phyloP scores from a whole-genome alignment of 768 basidiomycete species.

The Candolleomyces eurysporus region DNA sequence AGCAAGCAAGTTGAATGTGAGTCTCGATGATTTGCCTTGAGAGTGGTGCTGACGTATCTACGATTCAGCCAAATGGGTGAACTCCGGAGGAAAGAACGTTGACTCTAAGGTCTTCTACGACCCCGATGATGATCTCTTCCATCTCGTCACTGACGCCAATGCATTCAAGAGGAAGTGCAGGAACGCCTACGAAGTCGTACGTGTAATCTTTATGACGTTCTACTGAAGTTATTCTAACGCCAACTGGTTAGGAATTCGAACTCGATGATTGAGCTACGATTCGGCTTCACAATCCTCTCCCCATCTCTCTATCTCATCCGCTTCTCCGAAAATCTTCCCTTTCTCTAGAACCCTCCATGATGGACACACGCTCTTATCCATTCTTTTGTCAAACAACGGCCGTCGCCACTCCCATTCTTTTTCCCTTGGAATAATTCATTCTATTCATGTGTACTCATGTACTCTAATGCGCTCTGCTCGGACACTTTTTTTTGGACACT shows the following conservation, averaged over 20 bases:
- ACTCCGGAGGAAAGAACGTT: conserved; percentile 3
- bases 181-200: conserved; percentile 8
- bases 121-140: conserved; percentile 9
- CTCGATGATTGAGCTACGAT: neutral
- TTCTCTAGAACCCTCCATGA: neutral
- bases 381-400: neutral
- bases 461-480: neutral
- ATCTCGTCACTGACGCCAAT: conserved; percentile 6
- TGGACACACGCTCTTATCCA: neutral
- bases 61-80: conserved; percentile 10
- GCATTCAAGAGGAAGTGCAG: conserved; percentile 1
- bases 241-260: neutral
- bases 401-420: neutral
- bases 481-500: neutral
- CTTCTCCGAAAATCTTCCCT: neutral
- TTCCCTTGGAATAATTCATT: neutral
- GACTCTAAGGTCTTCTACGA: conserved; percentile 9
- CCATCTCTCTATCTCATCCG: neutral
- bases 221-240: neutral
- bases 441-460: neutral
- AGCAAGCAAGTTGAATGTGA: conserved; percentile 1
- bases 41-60: neutral
- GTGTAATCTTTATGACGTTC: neutral
- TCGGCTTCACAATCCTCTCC: neutral
- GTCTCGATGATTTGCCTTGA: neutral